Percentiles rank a stretch among this genome's conserved stretches.
phyloP scores from a whole-genome alignment of 495 filamentous ascomycete species.

The Xylaria sp. region DNA sequence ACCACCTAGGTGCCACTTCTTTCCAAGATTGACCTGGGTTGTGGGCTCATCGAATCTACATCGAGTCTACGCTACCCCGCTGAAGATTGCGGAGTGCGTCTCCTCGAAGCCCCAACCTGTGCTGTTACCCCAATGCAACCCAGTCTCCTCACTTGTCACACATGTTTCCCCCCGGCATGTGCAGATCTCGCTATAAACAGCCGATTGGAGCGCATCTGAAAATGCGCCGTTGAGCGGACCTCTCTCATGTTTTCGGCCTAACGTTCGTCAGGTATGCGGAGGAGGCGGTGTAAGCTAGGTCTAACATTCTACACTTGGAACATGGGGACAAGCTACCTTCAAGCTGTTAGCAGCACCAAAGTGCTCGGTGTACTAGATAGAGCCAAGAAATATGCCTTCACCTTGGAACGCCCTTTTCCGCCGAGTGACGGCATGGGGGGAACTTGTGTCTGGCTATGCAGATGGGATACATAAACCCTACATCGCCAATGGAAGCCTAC shows the following conservation, averaged over 20 bases:
- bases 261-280: neutral
- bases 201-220: slow-evolving; percentile 18
- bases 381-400: neutral
- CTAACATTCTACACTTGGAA: neutral
- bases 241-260: slow-evolving; percentile 9
- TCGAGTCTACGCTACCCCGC: neutral
- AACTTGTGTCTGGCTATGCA: neutral
- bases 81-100: slow-evolving; percentile 12
- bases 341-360: neutral
- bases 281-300: neutral
- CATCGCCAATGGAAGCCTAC: neutral
- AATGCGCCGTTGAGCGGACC: neutral
- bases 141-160: neutral
- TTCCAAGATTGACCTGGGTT: neutral
- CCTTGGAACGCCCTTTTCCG: neutral
- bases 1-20: neutral
- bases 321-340: neutral
- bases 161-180: neutral
- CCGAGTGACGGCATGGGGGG: neutral
- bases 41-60: neutral
- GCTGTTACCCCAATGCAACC: slow-evolving; percentile 8
- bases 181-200: neutral
- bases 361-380: neutral
- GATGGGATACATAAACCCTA: slow-evolving; percentile 16
- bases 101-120: neutral